Evolutionary conservation across 345 rosid genomes (phyloP), one percentile per base, ranked within the genome.

Genomic region (Laguncularia racemosa): DNA sequence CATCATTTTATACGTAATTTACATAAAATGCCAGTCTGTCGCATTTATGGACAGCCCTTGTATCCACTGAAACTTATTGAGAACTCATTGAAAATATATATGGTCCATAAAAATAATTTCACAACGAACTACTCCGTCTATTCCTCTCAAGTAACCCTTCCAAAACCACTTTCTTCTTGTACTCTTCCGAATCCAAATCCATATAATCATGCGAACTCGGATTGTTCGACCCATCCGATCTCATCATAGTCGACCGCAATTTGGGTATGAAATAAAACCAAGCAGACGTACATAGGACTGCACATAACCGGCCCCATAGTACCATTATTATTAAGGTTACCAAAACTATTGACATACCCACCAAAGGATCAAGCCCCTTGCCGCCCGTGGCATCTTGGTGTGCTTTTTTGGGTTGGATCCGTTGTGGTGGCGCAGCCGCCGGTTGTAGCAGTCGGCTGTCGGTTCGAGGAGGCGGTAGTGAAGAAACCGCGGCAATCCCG

Each of bases 131-230:
- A 28, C 66, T 56, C 55, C 81, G 75, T 59, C 66, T 82, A 50
- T 66, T 71, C 57, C 96, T 82, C 21, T 81, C 77, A 13, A 87
- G 89, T 66, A 91, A 63, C 17, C 96, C 98, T 18, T 82, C 86
- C 71, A 86, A 51, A 53, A 85, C 79, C 73, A 88, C 90, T 64
- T 62, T 84, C 74, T 69, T 82, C 65, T 81, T 81, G 20, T 73
- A 66, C 55, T 77, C 84, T 59, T 71, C 71, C n/a, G 84, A 77
- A 33, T 61, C 59, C 58, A 83, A 66, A 65, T 73, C 73, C 55
- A 17, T 26, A 33, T 33, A 9, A 33, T 33, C 40, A 33, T 33
- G 40, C 50, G 9, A 21, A 50, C 14, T 51, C 50, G 16, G 16
- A 33, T 33, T 33, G 48, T 43, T 4, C 21, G 64, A 20, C 33